Conservation (phyloP, 1,284 basidiomycete species). For the Earliella scabrosa region DNA sequence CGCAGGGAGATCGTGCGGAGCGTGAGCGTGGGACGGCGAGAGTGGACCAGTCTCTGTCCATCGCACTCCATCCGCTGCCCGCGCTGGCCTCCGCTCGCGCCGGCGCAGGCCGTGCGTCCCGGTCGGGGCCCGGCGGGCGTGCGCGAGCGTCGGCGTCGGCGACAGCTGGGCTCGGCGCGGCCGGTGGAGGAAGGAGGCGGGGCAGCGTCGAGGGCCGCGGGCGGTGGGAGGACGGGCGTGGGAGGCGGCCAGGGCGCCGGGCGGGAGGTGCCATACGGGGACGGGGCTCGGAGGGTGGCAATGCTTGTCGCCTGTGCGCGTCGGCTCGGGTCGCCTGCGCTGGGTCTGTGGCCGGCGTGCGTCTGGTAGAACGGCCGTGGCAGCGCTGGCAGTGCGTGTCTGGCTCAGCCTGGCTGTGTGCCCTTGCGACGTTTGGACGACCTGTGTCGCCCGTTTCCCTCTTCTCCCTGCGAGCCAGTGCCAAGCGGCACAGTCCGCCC, state of each 20-base stretch:
- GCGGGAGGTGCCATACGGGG: not conserved
- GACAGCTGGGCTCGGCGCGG: not conserved
- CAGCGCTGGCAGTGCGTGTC: constrained; percentile 8
- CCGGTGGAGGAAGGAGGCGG: not conserved
- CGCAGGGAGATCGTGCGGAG: constrained; percentile 17
- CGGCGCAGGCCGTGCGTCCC: not conserved
- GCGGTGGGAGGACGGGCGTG: too few species aligned
- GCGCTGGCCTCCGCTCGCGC: too few species aligned
- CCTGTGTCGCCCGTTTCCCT: not conserved
- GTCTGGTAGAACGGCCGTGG: too few species aligned
- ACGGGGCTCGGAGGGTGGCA: constrained; percentile 21
- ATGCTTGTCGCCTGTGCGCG: constrained; percentile 4
- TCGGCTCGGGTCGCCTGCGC: not conserved
- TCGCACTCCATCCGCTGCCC: not conserved
- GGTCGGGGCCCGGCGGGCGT: not conserved
- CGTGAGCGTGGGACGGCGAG: not conserved
- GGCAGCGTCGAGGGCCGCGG: too few species aligned
- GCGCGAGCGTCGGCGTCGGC: not conserved
- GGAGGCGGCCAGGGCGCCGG: not conserved
- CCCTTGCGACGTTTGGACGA: not conserved
- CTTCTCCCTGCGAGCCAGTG: constrained; percentile 1
- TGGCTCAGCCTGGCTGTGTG: constrained; percentile 2
- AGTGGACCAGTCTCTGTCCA: not conserved
- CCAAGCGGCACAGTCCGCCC: not conserved
- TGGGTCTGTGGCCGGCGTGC: too few species aligned